Percentiles rank a stretch among this genome's conserved stretches.
phyloP scores from a whole-genome alignment of 345 rosid species.

The Dovyalis caffra region DNA sequence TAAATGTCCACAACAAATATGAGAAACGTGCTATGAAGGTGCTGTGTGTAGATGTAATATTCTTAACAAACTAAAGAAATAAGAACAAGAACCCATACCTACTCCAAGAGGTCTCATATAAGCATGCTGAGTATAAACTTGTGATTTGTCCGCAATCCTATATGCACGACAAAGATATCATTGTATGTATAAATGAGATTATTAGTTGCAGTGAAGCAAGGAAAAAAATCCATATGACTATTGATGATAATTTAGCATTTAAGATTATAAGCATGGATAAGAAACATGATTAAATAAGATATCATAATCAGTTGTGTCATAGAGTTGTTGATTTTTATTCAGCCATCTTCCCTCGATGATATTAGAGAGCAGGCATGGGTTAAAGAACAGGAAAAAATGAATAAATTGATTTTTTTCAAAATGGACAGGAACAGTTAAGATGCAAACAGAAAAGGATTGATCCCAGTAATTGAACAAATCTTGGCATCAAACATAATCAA shows the following conservation, averaged over 20 bases:
- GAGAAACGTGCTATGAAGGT: not conserved
- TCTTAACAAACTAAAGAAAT: not conserved
- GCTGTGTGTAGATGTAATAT: not conserved
- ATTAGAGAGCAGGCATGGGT: too few species aligned
- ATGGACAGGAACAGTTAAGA: not conserved
- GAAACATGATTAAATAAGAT: not conserved
- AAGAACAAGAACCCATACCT: conserved; percentile 43
- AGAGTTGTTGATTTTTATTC: too few species aligned
- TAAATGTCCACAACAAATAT: not conserved
- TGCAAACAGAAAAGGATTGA: not conserved
- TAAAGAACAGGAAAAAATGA: too few species aligned
- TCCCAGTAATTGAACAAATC: not conserved
- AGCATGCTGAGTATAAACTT: conserved; percentile 98
- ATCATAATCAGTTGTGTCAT: not conserved
- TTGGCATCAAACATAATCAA: not conserved
- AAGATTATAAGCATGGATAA: not conserved
- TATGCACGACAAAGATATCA: not conserved
- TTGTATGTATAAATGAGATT: not conserved
- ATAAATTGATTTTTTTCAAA: too few species aligned
- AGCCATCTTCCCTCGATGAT: too few species aligned
- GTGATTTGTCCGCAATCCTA: conserved; percentile 98
- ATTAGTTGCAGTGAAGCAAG: not conserved
- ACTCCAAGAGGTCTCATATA: conserved; percentile 99
- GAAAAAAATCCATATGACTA: not conserved
- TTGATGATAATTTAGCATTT: not conserved